phyloP scores from a whole-genome alignment of 257 asterid species.

The Craterostigma plantagineum region DNA sequence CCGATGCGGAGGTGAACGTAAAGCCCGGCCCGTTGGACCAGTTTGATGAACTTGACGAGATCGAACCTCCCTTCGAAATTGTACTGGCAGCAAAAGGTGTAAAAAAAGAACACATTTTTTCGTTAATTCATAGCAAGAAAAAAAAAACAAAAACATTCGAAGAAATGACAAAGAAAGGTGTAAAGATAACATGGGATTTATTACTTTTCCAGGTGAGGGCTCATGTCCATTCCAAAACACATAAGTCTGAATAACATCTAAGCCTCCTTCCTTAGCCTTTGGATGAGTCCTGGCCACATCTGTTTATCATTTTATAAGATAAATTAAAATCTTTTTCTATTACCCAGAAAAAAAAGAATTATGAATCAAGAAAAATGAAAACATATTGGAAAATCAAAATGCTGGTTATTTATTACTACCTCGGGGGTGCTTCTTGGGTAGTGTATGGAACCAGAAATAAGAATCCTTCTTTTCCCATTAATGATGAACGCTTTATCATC shows the following conservation, averaged over 20 bases:
- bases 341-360: no score
- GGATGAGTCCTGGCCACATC: constrained; percentile 96
- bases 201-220: constrained; percentile 77
- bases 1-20: constrained; percentile 88
- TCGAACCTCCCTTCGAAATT: constrained; percentile 62
- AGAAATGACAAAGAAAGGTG: no score
- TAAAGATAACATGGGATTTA: background rate
- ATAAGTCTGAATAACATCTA: constrained; percentile 78
- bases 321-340: no score
- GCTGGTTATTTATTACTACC: constrained; percentile 11
- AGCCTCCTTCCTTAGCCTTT: constrained; percentile 89
- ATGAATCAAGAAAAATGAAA: no score
- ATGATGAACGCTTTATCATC: constrained; percentile 47
- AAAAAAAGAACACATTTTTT: background rate
- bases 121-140: no score
- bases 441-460: constrained; percentile 51
- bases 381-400: no score
- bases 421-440: constrained; percentile 55
- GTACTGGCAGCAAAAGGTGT: constrained; percentile 31
- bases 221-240: constrained; percentile 92
- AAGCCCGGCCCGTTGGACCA: constrained; percentile 81
- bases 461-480: constrained; percentile 34
- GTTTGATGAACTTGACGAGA: constrained; percentile 61
- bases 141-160: background rate
- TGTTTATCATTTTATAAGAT: constrained; percentile 9